phyloP scores from a whole-genome alignment of 306 rosid genomes.

The Pterocarpus santalinus region DNA sequence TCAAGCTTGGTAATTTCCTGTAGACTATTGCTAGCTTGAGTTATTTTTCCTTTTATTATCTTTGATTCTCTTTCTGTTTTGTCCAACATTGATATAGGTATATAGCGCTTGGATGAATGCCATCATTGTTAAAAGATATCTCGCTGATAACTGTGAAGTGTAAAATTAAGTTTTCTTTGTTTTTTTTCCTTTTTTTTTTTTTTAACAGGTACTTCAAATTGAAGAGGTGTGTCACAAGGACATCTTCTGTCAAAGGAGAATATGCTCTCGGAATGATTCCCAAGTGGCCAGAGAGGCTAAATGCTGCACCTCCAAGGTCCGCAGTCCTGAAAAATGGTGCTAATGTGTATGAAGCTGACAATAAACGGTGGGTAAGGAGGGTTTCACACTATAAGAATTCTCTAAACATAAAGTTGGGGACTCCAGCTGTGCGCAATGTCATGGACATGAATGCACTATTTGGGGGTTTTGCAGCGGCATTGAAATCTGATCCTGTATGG shows the following conservation, averaged over 20 bases:
- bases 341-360: conserved; percentile 83
- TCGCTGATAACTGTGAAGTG: conserved; percentile 25
- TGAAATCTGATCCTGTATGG: conserved; percentile 88
- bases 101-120: not conserved
- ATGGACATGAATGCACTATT: conserved; percentile 98
- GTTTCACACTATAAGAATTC: conserved; percentile 74
- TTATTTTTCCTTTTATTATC: conserved; percentile 36
- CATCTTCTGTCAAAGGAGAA: conserved; percentile 74
- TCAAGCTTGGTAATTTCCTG: conserved; percentile 77
- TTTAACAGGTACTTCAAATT: conserved; percentile 76
- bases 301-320: conserved; percentile 72
- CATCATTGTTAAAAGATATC: conserved; percentile 12
- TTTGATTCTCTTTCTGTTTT: conserved; percentile 12
- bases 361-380: conserved; percentile 82
- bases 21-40: conserved; percentile 17
- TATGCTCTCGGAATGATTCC: conserved; percentile 79
- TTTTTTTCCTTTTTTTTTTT: conserved; percentile 36
- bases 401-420: conserved; percentile 80
- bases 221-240: conserved; percentile 84
- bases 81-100: conserved; percentile 21
- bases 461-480: conserved; percentile 97
- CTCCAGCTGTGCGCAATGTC: conserved; percentile 78
- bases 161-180: conserved; percentile 42
- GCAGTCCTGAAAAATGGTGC: conserved; percentile 71
- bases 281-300: conserved; percentile 88